Percentiles rank a stretch among this genome's conserved stretches.
These are phyloP conservation scores for Phytophthora europaea DNA, from an alignment of 352 stramenopile genomes.

Conservation along the genomic window DNA sequence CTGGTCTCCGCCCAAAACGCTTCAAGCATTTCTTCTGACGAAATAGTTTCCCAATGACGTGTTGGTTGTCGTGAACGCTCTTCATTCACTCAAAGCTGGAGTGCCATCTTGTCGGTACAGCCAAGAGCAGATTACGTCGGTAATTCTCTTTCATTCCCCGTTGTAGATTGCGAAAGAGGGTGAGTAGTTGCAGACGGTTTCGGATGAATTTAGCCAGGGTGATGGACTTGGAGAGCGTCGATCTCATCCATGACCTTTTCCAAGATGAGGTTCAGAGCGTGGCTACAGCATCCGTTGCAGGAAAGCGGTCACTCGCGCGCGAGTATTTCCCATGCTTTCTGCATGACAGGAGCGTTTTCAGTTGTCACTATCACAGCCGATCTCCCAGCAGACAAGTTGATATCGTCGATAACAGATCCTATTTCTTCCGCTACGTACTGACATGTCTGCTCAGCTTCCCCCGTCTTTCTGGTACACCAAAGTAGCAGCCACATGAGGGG, in stretches of 20 bases:
- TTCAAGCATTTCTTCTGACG: conserved; percentile 3
- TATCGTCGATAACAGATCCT: no score
- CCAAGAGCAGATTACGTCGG: neutral
- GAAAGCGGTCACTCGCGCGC: no score
- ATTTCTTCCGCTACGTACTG: no score
- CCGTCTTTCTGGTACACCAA: no score
- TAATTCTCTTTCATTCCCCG: neutral
- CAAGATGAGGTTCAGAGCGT: no score
- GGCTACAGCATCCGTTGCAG: no score
- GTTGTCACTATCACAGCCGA: no score
- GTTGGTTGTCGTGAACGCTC: neutral
- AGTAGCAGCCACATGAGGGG: no score
- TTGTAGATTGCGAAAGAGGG: neutral
- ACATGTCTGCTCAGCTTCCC: no score
- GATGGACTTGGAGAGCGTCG: neutral
- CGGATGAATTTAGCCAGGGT: conserved; percentile 2
- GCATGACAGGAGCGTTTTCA: no score
- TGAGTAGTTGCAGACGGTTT: neutral
- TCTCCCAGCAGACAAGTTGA: no score
- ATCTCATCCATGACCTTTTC: neutral
- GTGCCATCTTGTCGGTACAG: conserved; percentile 2
- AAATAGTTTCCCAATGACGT: neutral
- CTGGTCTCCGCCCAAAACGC: neutral
- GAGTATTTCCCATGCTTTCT: no score
- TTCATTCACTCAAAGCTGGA: conserved; percentile 7